phyloP scores from a whole-genome alignment of 2,329 filamentous ascomycete genomes.

The Xylariaceae sp. region DNA sequence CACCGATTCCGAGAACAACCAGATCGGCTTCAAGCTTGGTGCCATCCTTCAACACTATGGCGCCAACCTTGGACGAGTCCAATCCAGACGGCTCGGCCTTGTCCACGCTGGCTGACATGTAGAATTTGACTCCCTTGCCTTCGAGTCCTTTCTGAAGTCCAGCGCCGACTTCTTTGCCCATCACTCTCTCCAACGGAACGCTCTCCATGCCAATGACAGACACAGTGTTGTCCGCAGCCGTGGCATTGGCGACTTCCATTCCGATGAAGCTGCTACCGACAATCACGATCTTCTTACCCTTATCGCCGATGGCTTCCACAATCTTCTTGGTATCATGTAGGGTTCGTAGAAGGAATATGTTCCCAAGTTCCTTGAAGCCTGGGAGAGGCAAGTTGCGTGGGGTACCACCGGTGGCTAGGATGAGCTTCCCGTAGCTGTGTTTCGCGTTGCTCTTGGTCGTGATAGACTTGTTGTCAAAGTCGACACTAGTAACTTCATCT shows the following conservation, averaged over 20 bases:
- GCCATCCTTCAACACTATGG: constrained; percentile 80
- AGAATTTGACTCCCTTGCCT: constrained; percentile 83
- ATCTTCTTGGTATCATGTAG: constrained; percentile 78
- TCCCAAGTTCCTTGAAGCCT: constrained; percentile 80
- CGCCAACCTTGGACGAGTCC: constrained; percentile 69
- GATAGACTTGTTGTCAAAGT: constrained; percentile 71
- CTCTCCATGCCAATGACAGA: constrained; percentile 86
- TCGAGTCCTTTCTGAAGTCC: constrained; percentile 78
- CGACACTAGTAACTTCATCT: constrained; percentile 66
- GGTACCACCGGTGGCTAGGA: constrained; percentile 82
- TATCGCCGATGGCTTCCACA: constrained; percentile 71
- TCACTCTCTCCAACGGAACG: constrained; percentile 77
- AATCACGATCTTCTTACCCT: constrained; percentile 87
- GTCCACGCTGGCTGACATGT: constrained; percentile 75
- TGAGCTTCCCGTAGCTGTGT: constrained; percentile 79
- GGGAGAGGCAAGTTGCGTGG: constrained; percentile 72
- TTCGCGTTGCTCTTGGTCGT: constrained; percentile 69
- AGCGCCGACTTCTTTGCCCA: constrained; percentile 75
- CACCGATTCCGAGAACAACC: constrained; percentile 87
- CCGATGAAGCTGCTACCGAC: constrained; percentile 95
- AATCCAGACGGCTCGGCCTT: constrained; percentile 70
- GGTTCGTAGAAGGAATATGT: constrained; percentile 80
- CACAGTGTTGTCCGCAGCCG: constrained; percentile 74
- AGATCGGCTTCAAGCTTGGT: constrained; percentile 81
- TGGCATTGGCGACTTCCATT: constrained; percentile 92